Evolutionary conservation across 2,329 filamentous ascomycete genomes (phyloP), one percentile per base, ranked within the genome.

Genomic region (Calonectria pseudoturangicola): DNA sequence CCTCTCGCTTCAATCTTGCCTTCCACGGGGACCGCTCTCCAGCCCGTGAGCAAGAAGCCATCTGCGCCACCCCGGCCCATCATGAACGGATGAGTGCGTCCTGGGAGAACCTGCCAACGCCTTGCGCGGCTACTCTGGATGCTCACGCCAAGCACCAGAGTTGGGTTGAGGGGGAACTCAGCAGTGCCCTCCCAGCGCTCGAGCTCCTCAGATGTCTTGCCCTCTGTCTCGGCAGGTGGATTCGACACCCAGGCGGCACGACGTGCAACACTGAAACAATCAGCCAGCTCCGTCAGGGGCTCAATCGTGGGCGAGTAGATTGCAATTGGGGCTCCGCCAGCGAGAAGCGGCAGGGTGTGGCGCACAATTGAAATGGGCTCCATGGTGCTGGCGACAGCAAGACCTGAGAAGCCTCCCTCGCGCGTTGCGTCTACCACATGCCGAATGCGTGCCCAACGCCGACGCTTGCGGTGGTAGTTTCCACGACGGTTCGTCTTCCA

Each of bases 11-110:
- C 93, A 5, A 98, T 93, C 78, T 90, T 92, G 2, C 94, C 95
- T 79, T 94, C 91, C 0, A 94, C 92, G 0, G 97, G 97, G 56
- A 96, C 86, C 1, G 97, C 95, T 77, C 92, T 91, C 82, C 93
- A 94, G 0, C 90, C 96, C 33, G 95, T 96, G 77, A 98, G 95
- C 4, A 99, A 83, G 83, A 95, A 99, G 0, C 97, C 97, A 81
- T 98, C 96, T 0, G 95, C 92, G 0, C 96, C 96, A 25, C 97
- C 97, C 48, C 91, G 90, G 45, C 92, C 92, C 72, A 94, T 98
- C 97, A 99, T 99, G 68, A 97, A 84, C 8, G 97, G 97, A 85
- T 99, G 97, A 66, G 97, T 98, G 67, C 97, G 88, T 0, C 95
- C 94, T 0, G 97, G 97, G 58, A 99, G 84, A 2, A 98, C 96